Percentiles rank a stretch among this genome's conserved stretches.
Evolutionary conservation across 1,284 basidiomycete species (phyloP).

Genomic region (Anthracocystis panici-leucophaei): DNA sequence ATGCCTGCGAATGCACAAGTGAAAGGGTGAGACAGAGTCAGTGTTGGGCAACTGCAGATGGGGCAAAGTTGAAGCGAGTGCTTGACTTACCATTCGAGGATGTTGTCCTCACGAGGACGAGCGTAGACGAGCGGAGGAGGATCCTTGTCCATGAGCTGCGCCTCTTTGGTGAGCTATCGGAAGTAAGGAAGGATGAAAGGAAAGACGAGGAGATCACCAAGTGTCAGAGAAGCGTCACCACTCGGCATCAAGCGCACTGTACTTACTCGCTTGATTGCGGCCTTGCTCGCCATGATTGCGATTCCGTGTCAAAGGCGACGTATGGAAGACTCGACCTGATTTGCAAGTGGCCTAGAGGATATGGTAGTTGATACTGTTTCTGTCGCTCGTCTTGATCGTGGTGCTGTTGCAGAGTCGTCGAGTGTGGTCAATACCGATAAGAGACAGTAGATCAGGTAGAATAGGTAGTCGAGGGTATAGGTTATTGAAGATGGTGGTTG

Average conservation of each 20-base stretch:
- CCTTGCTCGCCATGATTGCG: conserved; percentile 45
- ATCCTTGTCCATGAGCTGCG: conserved; percentile 89
- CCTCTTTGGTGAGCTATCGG: conserved; percentile 84
- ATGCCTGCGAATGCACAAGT: conserved; percentile 70
- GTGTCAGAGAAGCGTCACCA: background rate
- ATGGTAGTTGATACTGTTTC: background rate
- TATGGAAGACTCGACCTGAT: background rate
- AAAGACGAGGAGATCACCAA: background rate
- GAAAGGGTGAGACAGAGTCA: background rate
- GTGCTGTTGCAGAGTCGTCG: no score
- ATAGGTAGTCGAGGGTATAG: no score
- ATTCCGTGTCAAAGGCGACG: no score
- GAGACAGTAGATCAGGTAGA: no score
- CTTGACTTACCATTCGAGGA: conserved; percentile 73
- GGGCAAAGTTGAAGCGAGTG: background rate
- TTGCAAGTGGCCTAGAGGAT: background rate
- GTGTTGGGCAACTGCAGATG: background rate
- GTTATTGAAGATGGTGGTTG: no score
- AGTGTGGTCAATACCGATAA: no score
- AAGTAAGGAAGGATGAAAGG: background rate
- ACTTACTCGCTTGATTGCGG: conserved; percentile 51
- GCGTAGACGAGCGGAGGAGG: conserved; percentile 95
- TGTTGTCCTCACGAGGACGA: conserved; percentile 93
- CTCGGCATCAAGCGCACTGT: background rate
- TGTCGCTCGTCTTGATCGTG: no score